phyloP scores from a whole-genome alignment of 2,329 filamentous ascomycete species.

The Pseudodiploospora longispora region DNA sequence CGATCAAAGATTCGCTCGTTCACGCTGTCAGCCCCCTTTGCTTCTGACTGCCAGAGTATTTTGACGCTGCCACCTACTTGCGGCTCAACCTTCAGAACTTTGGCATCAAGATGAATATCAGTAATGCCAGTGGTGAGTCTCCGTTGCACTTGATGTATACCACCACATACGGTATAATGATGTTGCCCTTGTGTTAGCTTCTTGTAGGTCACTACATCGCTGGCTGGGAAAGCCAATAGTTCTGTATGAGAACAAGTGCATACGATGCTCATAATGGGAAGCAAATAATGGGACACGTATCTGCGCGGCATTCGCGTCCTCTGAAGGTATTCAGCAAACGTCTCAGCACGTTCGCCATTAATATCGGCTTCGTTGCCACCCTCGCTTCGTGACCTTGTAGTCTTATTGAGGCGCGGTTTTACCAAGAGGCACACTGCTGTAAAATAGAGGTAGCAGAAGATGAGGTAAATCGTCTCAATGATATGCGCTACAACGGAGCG shows the following conservation, averaged over 20 bases:
- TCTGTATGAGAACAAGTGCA: constrained; percentile 45
- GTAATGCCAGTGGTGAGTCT: constrained; percentile 31
- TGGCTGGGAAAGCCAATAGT: constrained; percentile 43
- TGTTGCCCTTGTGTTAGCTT: constrained; percentile 35
- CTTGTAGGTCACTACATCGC: constrained; percentile 44
- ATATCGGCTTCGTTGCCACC: not conserved
- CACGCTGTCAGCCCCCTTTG: constrained; percentile 4
- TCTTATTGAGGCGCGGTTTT: constrained; percentile 18
- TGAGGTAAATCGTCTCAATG: constrained; percentile 34
- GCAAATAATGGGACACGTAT: constrained; percentile 40
- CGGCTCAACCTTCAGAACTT: constrained; percentile 27
- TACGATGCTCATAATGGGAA: constrained; percentile 47
- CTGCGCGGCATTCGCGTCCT: constrained; percentile 40
- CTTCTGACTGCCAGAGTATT: constrained; percentile 25
- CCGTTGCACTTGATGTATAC: constrained; percentile 41
- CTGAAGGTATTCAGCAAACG: constrained; percentile 39
- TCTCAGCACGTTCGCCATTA: constrained; percentile 24
- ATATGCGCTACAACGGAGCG: constrained; percentile 30
- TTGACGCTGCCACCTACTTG: constrained; percentile 14
- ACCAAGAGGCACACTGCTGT: constrained; percentile 42
- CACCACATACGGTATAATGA: constrained; percentile 42
- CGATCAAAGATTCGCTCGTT: constrained; percentile 37
- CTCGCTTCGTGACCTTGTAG: not conserved
- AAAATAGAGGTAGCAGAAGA: constrained; percentile 46
- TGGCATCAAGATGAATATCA: constrained; percentile 31